Percentiles rank a stretch among this genome's conserved stretches.
Evolutionary conservation across 306 rosid species (phyloP).

Genomic region (Vicia sativa): DNA sequence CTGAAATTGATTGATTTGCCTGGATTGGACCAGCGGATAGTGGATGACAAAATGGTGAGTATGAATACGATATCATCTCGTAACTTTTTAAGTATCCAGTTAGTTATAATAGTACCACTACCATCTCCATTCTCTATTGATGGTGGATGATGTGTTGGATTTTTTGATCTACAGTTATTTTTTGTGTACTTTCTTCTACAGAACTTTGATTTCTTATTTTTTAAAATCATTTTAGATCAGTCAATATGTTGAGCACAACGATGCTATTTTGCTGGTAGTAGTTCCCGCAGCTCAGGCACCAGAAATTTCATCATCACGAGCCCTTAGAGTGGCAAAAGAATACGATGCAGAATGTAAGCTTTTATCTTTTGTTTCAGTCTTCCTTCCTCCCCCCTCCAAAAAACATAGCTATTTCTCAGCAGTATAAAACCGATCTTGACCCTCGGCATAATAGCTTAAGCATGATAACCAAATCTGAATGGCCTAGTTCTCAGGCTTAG

Average conservation of each 20-base stretch:
- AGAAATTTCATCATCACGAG: constrained; percentile 87
- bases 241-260: constrained; percentile 92
- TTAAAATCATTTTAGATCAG: constrained; percentile 58
- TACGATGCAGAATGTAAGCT: constrained; percentile 84
- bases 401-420: constrained; percentile 6
- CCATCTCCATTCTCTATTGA: constrained; percentile 18
- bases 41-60: constrained; percentile 87
- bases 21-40: constrained; percentile 86
- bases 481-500: constrained; percentile 12
- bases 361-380: constrained; percentile 10
- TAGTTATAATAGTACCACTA: constrained; percentile 8
- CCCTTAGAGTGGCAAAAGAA: constrained; percentile 84
- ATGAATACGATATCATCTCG: constrained; percentile 21
- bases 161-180: constrained; percentile 30
- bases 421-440: constrained; percentile 4
- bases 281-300: constrained; percentile 94
- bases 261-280: constrained; percentile 82
- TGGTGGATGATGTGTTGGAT: constrained; percentile 17
- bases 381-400: neutral
- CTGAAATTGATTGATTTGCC: constrained; percentile 95
- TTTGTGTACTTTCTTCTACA: constrained; percentile 33
- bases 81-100: constrained; percentile 12
- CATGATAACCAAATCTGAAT: neutral
- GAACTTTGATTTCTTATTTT: constrained; percentile 40
- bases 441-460: neutral